A percentile compares a stretch with the other conserved stretches of the same genome.
Evolutionary conservation across 1,139 yeast genomes (phyloP).

Genomic region (Saccharomyces hybrid): DNA sequence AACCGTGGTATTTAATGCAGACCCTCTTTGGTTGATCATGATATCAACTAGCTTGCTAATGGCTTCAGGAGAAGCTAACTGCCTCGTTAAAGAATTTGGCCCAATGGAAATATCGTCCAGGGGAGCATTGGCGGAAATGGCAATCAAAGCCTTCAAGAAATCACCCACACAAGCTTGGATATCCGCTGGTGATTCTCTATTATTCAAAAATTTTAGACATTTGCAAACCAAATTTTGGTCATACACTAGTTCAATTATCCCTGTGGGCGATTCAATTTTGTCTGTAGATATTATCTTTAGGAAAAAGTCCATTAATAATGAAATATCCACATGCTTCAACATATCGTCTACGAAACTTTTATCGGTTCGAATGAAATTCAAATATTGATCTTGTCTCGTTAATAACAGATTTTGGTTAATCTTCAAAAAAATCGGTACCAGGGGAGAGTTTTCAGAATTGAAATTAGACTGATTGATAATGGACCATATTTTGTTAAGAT

Average conservation of each 20-base stretch:
- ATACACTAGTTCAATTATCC: slow-evolving; percentile 47
- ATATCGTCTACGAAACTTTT: slow-evolving; percentile 45
- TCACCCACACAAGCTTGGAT: slow-evolving; percentile 92
- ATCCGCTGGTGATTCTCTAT: slow-evolving; percentile 42
- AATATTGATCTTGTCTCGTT: slow-evolving; percentile 54
- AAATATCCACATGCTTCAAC: slow-evolving; percentile 46
- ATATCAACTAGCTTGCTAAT: slow-evolving; percentile 54
- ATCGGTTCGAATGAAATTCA: slow-evolving; percentile 47
- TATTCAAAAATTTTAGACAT: slow-evolving; percentile 43
- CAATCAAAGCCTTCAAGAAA: slow-evolving; percentile 82
- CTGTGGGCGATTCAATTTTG: slow-evolving; percentile 55
- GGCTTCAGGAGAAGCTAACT: slow-evolving; percentile 68
- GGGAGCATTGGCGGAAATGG: slow-evolving; percentile 77
- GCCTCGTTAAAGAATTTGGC: slow-evolving; percentile 85
- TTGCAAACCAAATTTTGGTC: slow-evolving; percentile 46
- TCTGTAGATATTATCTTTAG: slow-evolving; percentile 56
- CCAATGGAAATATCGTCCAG: slow-evolving; percentile 77
- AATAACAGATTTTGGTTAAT: slow-evolving; percentile 87
- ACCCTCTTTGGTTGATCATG: slow-evolving; percentile 72
- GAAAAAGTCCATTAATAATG: slow-evolving; percentile 66
- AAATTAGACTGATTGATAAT: slow-evolving; percentile 55
- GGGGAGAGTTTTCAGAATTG: slow-evolving; percentile 43
- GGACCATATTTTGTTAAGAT: slow-evolving; percentile 72
- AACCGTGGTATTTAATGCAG: slow-evolving; percentile 87
- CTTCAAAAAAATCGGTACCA: slow-evolving; percentile 72